Conservation (phyloP, 2,329 filamentous ascomycete genomes). For the Calonectria naviculata region DNA sequence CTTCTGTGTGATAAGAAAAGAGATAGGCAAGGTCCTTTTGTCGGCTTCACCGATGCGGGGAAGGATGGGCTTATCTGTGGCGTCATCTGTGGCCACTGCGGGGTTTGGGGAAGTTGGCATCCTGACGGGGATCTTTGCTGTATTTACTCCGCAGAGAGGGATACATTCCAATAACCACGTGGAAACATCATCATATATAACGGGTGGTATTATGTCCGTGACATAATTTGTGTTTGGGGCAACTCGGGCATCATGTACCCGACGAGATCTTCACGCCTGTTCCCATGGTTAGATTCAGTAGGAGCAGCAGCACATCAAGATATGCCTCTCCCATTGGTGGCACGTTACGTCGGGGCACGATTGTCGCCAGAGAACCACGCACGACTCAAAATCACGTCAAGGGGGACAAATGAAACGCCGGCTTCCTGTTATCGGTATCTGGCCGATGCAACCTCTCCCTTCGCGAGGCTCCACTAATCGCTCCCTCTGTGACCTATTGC, state of each 20-base stretch:
- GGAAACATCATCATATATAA: no score
- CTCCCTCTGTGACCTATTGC: neutral
- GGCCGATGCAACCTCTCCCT: neutral
- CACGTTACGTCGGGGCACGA: neutral
- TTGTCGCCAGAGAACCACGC: neutral
- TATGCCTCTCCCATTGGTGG: neutral
- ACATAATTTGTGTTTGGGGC: no score
- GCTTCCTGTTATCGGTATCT: neutral
- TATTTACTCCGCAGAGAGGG: no score
- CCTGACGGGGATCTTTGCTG: neutral
- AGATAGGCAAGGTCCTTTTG: neutral
- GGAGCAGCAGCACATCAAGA: no score
- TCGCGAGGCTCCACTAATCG: neutral
- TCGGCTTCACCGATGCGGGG: neutral
- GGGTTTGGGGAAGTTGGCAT: neutral
- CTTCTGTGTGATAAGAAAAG: neutral
- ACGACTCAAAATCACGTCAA: neutral
- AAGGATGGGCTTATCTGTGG: constrained; percentile 1
- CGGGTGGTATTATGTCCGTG: no score
- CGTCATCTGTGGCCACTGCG: neutral
- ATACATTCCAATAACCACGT: no score
- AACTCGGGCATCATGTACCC: no score
- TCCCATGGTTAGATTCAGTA: no score
- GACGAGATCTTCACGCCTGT: no score
- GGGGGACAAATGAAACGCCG: neutral